These are phyloP conservation scores for Exophiala phaeomuriformis DNA, from an alignment of 2,329 filamentous ascomycete species.

Conservation along the genomic window DNA sequence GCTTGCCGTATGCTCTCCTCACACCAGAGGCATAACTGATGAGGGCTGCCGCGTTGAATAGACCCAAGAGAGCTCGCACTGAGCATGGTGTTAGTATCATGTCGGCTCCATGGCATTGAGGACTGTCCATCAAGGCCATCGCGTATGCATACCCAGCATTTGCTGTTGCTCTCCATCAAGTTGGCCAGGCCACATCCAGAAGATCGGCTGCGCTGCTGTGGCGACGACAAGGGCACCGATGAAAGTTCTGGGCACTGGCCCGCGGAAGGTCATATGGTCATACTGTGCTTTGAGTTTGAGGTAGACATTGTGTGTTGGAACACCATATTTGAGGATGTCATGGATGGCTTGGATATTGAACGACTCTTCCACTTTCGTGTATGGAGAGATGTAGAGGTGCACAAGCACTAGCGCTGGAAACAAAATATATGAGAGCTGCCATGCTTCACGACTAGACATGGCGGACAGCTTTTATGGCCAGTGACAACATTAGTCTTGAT, in stretches of 20 bases:
- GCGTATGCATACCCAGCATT: constrained; percentile 42
- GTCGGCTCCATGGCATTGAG: too few relatives aligned
- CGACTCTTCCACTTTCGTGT: constrained; percentile 97
- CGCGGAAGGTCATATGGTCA: constrained; percentile 86
- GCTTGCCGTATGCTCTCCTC: constrained; percentile 58
- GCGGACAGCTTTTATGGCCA: too few relatives aligned
- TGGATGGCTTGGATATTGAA: constrained; percentile 95
- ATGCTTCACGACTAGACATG: neutral
- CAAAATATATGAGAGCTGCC: constrained; percentile 37
- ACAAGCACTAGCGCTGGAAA: constrained; percentile 54
- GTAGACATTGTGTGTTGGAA: constrained; percentile 49
- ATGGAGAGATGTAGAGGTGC: constrained; percentile 69
- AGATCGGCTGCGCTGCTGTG: constrained; percentile 60
- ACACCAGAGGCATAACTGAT: constrained; percentile 59
- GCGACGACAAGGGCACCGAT: constrained; percentile 72
- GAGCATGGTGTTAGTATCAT: neutral
- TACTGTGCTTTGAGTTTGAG: constrained; percentile 57
- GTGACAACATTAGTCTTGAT: too few relatives aligned
- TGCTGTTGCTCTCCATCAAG: constrained; percentile 49
- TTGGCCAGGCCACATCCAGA: constrained; percentile 45
- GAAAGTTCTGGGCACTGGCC: constrained; percentile 86
- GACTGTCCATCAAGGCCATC: neutral
- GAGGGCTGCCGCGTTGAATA: constrained; percentile 65
- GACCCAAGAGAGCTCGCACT: constrained; percentile 71
- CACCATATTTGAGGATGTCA: constrained; percentile 76